Conservation (phyloP, 495 filamentous ascomycete genomes). For the Astrothelium macrocarpum region DNA sequence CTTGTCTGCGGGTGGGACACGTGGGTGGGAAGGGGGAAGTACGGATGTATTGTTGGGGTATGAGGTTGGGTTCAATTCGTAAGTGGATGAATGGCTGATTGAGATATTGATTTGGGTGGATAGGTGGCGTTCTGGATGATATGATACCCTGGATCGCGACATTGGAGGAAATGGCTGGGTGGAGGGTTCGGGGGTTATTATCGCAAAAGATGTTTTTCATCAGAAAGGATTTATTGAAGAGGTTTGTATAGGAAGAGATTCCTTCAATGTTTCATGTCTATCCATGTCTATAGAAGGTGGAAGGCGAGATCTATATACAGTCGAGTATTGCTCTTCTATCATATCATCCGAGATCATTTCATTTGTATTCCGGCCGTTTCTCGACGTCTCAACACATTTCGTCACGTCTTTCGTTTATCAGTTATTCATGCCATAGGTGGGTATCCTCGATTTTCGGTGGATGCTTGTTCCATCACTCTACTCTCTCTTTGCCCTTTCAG, state of each 20-base stretch:
- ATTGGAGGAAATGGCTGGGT: not conserved
- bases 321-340: not conserved
- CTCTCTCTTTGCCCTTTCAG: not conserved
- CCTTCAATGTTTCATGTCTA: not conserved
- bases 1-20: conserved; percentile 79
- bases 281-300: not conserved
- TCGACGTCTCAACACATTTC: too few relatives aligned
- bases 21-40: conserved; percentile 88
- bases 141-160: not conserved
- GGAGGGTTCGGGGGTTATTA: not conserved
- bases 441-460: too few relatives aligned
- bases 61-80: conserved; percentile 55
- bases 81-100: too few relatives aligned
- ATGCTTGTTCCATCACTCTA: not conserved
- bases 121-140: not conserved
- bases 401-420: too few relatives aligned
- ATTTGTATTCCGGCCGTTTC: too few relatives aligned
- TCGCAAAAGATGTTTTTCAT: not conserved
- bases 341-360: not conserved
- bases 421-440: too few relatives aligned
- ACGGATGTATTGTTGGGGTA: conserved; percentile 93
- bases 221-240: too few relatives aligned
- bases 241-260: too few relatives aligned
- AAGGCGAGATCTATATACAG: not conserved
- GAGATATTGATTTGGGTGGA: too few relatives aligned